A percentile compares a stretch with the other conserved stretches of the same genome.
Evolutionary conservation across 768 basidiomycete species (phyloP).

Genomic region (Xerocomellus intermedius): DNA sequence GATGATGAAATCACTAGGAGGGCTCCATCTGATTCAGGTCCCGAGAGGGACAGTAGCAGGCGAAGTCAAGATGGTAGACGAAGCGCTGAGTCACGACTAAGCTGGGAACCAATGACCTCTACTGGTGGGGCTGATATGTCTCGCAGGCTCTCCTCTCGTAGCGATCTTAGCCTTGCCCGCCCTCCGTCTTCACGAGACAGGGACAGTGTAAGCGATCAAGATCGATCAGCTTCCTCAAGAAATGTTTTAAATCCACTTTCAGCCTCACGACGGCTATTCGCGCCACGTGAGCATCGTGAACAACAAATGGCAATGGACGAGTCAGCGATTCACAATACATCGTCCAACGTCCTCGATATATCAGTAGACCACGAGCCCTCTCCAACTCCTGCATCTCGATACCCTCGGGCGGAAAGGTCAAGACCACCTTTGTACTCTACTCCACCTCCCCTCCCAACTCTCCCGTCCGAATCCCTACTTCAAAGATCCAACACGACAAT

Average conservation of each 20-base stretch:
- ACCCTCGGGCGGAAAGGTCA: constrained; percentile 37
- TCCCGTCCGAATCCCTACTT: constrained; percentile 55
- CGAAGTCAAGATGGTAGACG: constrained; percentile 55
- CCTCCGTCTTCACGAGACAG: constrained; percentile 28
- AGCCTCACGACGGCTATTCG: constrained; percentile 51
- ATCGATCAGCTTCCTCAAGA: constrained; percentile 25
- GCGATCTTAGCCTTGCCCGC: constrained; percentile 21
- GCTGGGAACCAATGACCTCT: constrained; percentile 40
- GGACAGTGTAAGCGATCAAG: constrained; percentile 28
- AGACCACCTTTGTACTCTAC: constrained; percentile 49
- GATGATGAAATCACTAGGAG: constrained; percentile 46
- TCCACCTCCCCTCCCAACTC: constrained; percentile 56
- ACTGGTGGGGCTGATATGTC: constrained; percentile 23
- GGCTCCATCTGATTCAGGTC: constrained; percentile 34
- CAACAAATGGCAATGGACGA: constrained; percentile 26
- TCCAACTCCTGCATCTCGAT: constrained; percentile 43
- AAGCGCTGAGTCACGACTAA: constrained; percentile 48
- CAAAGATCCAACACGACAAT: constrained; percentile 20
- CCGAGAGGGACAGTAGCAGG: constrained; percentile 40
- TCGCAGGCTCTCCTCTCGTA: constrained; percentile 27
- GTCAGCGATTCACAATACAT: constrained; percentile 18
- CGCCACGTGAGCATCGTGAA: constrained; percentile 56
- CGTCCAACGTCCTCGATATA: constrained; percentile 29
- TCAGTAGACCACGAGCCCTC: constrained; percentile 43
- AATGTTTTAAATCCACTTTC: constrained; percentile 25